A percentile compares a stretch with the other conserved stretches of the same genome.
phyloP scores from a whole-genome alignment of 768 basidiomycete species.

The Lactarius hengduanensis region DNA sequence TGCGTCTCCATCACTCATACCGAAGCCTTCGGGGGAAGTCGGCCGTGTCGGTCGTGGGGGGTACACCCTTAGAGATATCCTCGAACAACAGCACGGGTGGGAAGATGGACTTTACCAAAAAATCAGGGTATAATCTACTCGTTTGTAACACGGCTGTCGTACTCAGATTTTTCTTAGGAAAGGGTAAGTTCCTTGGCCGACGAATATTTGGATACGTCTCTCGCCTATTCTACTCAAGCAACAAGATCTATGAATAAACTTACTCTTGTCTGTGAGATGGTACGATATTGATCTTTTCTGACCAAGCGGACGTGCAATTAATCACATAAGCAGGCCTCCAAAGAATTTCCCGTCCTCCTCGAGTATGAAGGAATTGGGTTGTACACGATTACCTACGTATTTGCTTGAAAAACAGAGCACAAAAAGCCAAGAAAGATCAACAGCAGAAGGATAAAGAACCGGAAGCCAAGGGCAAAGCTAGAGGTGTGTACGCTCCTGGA shows the following conservation, averaged over 20 bases:
- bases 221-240: neutral
- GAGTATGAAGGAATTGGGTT: slow-evolving; percentile 1
- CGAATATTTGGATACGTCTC: slow-evolving; percentile 1
- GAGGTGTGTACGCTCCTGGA: neutral
- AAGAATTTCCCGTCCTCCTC: neutral
- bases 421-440: slow-evolving; percentile 7
- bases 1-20: slow-evolving; percentile 1
- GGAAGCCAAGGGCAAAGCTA: slow-evolving; percentile 5
- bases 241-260: neutral
- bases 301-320: neutral
- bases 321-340: neutral
- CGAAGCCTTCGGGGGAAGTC: slow-evolving; percentile 4
- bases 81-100: neutral
- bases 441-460: neutral
- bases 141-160: neutral
- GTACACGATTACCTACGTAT: neutral
- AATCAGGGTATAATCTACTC: neutral
- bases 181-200: neutral
- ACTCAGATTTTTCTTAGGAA: neutral
- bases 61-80: neutral
- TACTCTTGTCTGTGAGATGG: neutral
- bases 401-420: slow-evolving; percentile 8
- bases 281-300: neutral
- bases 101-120: slow-evolving; percentile 1
- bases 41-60: neutral